Conservation (phyloP, 768 basidiomycete genomes). For the Lactarius pseudohatsudake region DNA sequence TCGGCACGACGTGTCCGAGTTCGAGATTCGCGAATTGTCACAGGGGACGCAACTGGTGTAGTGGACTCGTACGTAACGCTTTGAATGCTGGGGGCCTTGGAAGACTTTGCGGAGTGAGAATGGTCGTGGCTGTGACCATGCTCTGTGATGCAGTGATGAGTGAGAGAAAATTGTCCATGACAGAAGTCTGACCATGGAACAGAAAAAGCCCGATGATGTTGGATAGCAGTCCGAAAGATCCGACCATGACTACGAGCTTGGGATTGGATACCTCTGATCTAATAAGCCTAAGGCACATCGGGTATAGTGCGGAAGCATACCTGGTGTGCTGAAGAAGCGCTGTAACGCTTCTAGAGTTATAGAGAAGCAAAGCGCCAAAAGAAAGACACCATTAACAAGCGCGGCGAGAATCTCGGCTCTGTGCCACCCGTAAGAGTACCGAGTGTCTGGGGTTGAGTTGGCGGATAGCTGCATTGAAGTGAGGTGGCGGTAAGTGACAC, state of each 20-base stretch:
- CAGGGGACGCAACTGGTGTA: slow-evolving; percentile 7
- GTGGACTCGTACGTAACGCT: slow-evolving; percentile 5
- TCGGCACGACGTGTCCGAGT: slow-evolving; percentile 31
- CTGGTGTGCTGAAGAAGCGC: slow-evolving; percentile 83
- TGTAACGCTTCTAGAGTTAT: slow-evolving; percentile 91
- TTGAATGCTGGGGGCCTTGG: slow-evolving; percentile 21
- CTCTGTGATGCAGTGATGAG: slow-evolving; percentile 23
- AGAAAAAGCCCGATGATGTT: slow-evolving; percentile 92
- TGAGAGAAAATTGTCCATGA: slow-evolving; percentile 5
- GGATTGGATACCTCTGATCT: slow-evolving; percentile 82
- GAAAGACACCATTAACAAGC: slow-evolving; percentile 93
- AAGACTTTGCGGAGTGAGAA: slow-evolving; percentile 20
- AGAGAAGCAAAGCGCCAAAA: slow-evolving; percentile 94
- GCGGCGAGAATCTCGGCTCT: slow-evolving; percentile 96
- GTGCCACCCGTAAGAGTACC: slow-evolving; percentile 99
- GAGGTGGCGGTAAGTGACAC: slow-evolving; percentile 9
- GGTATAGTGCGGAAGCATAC: slow-evolving; percentile 41
- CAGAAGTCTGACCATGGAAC: slow-evolving; percentile 74
- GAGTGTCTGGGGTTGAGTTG: slow-evolving; percentile 56
- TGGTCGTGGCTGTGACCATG: slow-evolving; percentile 35
- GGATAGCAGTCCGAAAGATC: slow-evolving; percentile 82
- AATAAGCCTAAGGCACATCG: slow-evolving; percentile 3
- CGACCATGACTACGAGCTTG: slow-evolving; percentile 85
- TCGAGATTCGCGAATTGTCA: slow-evolving; percentile 38
- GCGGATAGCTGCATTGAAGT: slow-evolving; percentile 56